Evolutionary conservation across 768 basidiomycete genomes (phyloP), one percentile per base, ranked within the genome.

Genomic region (Rhodotorula diobovata): DNA sequence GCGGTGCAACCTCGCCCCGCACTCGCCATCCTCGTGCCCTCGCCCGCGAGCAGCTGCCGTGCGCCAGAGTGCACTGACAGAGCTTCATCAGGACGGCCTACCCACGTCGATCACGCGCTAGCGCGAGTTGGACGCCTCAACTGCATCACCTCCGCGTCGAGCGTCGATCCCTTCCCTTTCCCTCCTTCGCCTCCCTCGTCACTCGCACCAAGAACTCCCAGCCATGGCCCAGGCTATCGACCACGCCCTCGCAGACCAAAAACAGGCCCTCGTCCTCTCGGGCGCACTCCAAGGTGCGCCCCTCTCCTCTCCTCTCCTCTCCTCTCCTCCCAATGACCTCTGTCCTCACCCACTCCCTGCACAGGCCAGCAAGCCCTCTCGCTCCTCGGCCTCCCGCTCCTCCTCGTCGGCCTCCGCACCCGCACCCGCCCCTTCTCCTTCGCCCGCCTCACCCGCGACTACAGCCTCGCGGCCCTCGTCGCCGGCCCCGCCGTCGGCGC

Each of bases 331-430:
- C 48, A 10, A 23, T n/a, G n/a, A n/a, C n/a, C 46, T 23, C 23
- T 25, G 20, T 12, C 4, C 23, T 25, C 3, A 46, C 23, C 48
- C 25, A 50, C 5, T 25, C 48, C 48, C 15, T 8, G n/a, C 39
- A 25, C 50, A 60, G 58, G 66, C 12, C 48, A 59, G 11, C 66
- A 66, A 53, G 59, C 58, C 21, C 57, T 66, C 45, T 14, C 67
- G 11, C 21, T 56, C 41, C 37, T 62, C 23, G 60, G 23, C 34
- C 54, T 58, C 21, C 60, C 59, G 0, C 30, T 48, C 8, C 28
- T 68, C 41, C 41, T 55, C 32, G 21, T 68, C 32, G 8, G 21
- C 23, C 23, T 15, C 35, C 25, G 23, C 55, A 23, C 34, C 34
- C n/a, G n/a, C n/a, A 2, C 21, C 35, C 35, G 34, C 56, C 35